Evolutionary conservation across 345 rosid species (phyloP).

Genomic region (Eucalyptus tenuipes): DNA sequence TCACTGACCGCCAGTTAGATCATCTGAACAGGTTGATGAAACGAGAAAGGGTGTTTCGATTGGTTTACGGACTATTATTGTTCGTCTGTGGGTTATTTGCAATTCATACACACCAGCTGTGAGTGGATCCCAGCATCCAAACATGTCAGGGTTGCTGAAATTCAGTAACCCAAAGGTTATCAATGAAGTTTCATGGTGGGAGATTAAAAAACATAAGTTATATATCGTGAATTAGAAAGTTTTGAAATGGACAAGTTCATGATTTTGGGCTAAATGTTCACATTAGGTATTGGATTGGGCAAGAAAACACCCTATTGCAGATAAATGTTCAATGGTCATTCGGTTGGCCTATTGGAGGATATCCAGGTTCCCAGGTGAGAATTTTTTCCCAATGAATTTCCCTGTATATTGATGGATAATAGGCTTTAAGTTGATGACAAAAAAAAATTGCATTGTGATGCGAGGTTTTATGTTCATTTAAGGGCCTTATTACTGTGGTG

Average conservation of each 20-base stretch:
- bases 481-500: constrained; percentile 97
- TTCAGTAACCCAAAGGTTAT: constrained; percentile 57
- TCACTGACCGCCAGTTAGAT: not conserved
- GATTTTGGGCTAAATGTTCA: not conserved
- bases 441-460: not conserved
- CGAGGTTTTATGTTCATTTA: constrained; percentile 1
- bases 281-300: constrained; percentile 75
- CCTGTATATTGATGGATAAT: not conserved
- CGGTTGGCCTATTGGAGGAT: constrained; percentile 94
- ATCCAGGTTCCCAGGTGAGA: constrained; percentile 83
- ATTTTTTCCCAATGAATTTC: not conserved
- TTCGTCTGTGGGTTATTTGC: constrained; percentile 45
- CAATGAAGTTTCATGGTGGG: constrained; percentile 61
- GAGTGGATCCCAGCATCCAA: constrained; percentile 90
- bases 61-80: not conserved
- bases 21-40: not conserved
- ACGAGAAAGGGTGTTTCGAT: not conserved
- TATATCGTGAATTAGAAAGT: not conserved
- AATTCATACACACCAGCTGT: constrained; percentile 70
- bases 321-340: constrained; percentile 77
- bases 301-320: constrained; percentile 86
- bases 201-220: not conserved
- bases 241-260: not conserved
- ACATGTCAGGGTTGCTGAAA: constrained; percentile 68
- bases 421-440: not conserved